Evolutionary conservation across 768 basidiomycete genomes (phyloP).

Genomic region (Gloeophyllum trabeum): DNA sequence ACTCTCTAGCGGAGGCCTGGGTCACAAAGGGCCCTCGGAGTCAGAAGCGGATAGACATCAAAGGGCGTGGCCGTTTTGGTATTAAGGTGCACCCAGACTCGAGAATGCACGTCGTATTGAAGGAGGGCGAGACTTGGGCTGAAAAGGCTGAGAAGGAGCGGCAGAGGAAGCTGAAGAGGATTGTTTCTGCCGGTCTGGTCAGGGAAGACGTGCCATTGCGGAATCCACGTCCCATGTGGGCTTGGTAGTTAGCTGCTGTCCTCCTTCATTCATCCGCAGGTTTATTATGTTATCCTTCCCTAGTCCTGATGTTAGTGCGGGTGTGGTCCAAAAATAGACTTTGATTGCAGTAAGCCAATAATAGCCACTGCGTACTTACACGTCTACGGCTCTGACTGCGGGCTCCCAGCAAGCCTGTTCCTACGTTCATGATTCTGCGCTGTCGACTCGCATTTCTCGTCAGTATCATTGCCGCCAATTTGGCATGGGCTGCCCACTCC

Average conservation of each 20-base stretch:
- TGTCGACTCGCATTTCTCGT: slow-evolving; percentile 33
- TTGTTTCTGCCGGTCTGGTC: slow-evolving; percentile 70
- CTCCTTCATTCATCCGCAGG: too few species aligned
- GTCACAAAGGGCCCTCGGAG: slow-evolving; percentile 71
- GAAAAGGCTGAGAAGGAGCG: slow-evolving; percentile 54
- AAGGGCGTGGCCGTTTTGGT: slow-evolving; percentile 75
- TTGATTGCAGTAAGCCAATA: too few species aligned
- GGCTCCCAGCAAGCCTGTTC: slow-evolving; percentile 14
- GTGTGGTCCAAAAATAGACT: neutral
- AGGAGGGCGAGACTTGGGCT: slow-evolving; percentile 70
- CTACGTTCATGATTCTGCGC: slow-evolving; percentile 35
- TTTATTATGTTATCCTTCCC: too few species aligned
- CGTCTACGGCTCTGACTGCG: neutral
- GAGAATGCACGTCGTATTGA: slow-evolving; percentile 63
- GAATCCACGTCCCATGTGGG: slow-evolving; percentile 63
- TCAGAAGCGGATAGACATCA: slow-evolving; percentile 62
- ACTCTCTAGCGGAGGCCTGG: slow-evolving; percentile 82
- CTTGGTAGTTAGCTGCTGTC: slow-evolving; percentile 75
- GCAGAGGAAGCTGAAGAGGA: slow-evolving; percentile 57
- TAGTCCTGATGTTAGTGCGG: neutral
- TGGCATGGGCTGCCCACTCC: slow-evolving; percentile 31
- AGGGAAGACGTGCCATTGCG: slow-evolving; percentile 75
- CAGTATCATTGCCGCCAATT: slow-evolving; percentile 26
- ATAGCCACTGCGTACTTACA: neutral
- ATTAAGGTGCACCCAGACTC: slow-evolving; percentile 69